Conservation (phyloP, 2,329 filamentous ascomycete genomes). For the Sporothrix schenckii region DNA sequence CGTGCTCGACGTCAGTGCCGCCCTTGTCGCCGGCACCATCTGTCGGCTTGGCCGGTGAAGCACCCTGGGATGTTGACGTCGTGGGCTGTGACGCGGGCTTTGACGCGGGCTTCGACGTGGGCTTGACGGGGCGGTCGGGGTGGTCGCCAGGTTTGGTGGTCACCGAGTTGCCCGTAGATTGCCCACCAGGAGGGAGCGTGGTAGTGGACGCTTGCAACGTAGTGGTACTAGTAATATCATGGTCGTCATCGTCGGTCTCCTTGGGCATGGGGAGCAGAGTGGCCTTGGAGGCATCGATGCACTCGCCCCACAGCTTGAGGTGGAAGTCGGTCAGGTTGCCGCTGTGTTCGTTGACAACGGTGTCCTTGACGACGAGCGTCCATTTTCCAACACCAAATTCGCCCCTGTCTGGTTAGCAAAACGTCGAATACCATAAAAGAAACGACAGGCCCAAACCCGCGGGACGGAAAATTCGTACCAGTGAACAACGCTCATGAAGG, state of each 20-base stretch:
- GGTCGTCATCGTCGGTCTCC: slow-evolving; percentile 80
- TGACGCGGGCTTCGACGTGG: slow-evolving; percentile 42
- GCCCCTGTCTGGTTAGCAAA: slow-evolving; percentile 63
- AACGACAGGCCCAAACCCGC: slow-evolving; percentile 7
- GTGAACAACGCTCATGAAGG: slow-evolving; percentile 97
- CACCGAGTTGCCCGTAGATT: not conserved
- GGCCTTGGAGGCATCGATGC: slow-evolving; percentile 74
- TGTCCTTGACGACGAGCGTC: slow-evolving; percentile 89
- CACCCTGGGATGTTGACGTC: slow-evolving; percentile 40
- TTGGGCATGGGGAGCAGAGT: slow-evolving; percentile 77
- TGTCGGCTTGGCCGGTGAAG: slow-evolving; percentile 9
- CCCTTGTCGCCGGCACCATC: not conserved
- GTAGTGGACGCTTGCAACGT: slow-evolving; percentile 66
- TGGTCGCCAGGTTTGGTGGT: slow-evolving; percentile 61
- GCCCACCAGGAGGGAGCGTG: slow-evolving; percentile 51
- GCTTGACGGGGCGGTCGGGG: slow-evolving; percentile 62
- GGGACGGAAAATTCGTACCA: slow-evolving; percentile 65
- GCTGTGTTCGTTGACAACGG: slow-evolving; percentile 70
- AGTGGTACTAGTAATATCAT: slow-evolving; percentile 67
- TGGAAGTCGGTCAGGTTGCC: slow-evolving; percentile 90
- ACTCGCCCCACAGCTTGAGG: slow-evolving; percentile 90
- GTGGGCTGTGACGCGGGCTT: slow-evolving; percentile 41
- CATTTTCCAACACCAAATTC: slow-evolving; percentile 85
- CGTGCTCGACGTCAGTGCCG: slow-evolving; percentile 43
- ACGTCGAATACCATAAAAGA: not conserved